These are phyloP conservation scores for Naganishia sp. DNA, from an alignment of 1,284 basidiomycete species.

Conservation along the genomic window DNA sequence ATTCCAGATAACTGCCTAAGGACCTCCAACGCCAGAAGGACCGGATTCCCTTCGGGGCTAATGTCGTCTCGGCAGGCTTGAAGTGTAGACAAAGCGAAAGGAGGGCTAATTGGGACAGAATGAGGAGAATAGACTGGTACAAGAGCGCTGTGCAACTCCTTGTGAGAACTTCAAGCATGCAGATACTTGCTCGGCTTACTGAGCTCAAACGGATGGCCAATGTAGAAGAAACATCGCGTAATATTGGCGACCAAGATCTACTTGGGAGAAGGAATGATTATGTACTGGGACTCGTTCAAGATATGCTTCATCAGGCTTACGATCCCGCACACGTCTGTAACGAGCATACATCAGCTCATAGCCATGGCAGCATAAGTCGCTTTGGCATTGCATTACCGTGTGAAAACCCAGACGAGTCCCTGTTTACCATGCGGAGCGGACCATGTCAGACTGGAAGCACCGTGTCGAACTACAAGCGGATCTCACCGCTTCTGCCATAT, in stretches of 20 bases:
- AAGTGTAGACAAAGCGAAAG: constrained; percentile 58
- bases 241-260: constrained; percentile 53
- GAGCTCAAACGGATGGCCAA: constrained; percentile 57
- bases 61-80: constrained; percentile 35
- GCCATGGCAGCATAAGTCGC: too few species aligned
- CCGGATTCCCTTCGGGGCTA: constrained; percentile 44
- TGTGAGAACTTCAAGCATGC: too few species aligned
- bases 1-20: constrained; percentile 56
- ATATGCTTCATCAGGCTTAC: constrained; percentile 8
- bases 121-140: constrained; percentile 56
- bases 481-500: constrained; percentile 55
- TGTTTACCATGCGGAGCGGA: constrained; percentile 36
- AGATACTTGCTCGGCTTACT: constrained; percentile 37
- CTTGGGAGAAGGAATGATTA: constrained; percentile 41
- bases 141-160: constrained; percentile 48
- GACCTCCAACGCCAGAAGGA: constrained; percentile 57
- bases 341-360: background rate
- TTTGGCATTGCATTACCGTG: constrained; percentile 38
- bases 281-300: constrained; percentile 25
- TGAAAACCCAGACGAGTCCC: constrained; percentile 53
- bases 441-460: background rate
- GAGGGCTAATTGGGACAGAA: constrained; percentile 56
- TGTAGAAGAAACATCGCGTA: constrained; percentile 56
- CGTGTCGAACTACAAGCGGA: background rate
- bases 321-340: constrained; percentile 27